These are phyloP conservation scores for Botrytis cinerea DNA, from an alignment of 2,329 filamentous ascomycete species.

Conservation along the genomic window DNA sequence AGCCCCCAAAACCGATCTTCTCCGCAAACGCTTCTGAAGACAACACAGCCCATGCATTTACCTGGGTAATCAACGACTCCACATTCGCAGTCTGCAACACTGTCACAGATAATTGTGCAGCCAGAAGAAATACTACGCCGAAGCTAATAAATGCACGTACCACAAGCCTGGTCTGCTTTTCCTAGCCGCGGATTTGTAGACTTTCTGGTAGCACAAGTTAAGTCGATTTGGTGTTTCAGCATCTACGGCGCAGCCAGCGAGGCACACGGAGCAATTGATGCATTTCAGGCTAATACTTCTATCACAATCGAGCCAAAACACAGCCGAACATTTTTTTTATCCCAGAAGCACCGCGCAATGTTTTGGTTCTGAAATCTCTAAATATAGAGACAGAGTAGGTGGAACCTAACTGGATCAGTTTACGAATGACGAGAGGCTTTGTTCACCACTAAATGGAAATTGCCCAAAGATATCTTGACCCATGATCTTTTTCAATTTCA, in stretches of 20 bases:
- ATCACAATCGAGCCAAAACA: fast-evolving
- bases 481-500: neutral
- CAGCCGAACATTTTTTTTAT: neutral
- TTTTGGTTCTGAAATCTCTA: neutral
- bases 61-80: neutral
- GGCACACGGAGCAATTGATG: neutral
- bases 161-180: no score
- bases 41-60: neutral
- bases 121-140: no score
- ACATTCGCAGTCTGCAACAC: neutral
- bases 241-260: neutral
- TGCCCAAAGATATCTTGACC: neutral
- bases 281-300: neutral
- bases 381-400: neutral
- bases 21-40: neutral
- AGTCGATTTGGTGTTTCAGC: neutral
- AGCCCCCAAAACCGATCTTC: neutral
- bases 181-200: no score
- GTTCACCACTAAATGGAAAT: neutral
- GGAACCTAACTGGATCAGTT: neutral
- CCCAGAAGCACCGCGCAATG: no score
- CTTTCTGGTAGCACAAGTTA: neutral
- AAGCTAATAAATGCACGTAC: no score
- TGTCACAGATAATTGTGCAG: no score
- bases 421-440: neutral